Evolutionary conservation across 2,329 filamentous ascomycete genomes (phyloP).

Genomic region (Ophiostoma montium): DNA sequence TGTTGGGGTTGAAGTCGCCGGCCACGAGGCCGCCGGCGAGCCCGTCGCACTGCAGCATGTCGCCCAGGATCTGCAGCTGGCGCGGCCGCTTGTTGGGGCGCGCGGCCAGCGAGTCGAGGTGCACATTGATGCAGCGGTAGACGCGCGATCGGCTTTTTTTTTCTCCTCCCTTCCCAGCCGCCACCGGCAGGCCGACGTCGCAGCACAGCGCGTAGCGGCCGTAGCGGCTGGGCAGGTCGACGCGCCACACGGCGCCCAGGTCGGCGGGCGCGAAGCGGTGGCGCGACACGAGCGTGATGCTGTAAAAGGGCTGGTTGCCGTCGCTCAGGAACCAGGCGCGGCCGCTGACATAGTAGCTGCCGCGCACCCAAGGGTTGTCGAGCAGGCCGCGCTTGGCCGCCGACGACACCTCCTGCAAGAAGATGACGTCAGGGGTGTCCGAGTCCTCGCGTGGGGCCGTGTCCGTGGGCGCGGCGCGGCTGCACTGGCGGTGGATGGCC

Average conservation of each 20-base stretch:
- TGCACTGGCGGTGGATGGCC: conserved; percentile 9
- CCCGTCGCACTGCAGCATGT: conserved; percentile 14
- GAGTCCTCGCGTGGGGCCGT: not conserved
- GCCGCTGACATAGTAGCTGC: conserved; percentile 21
- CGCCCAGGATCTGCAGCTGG: conserved; percentile 18
- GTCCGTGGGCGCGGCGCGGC: not conserved
- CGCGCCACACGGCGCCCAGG: conserved; percentile 20
- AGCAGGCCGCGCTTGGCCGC: conserved; percentile 16
- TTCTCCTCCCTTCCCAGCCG: no score
- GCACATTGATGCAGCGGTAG: conserved; percentile 24
- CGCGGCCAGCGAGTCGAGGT: conserved; percentile 23
- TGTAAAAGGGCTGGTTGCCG: conserved; percentile 14
- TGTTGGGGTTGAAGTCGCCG: conserved; percentile 27
- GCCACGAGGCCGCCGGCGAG: conserved; percentile 21
- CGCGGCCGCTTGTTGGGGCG: conserved; percentile 18
- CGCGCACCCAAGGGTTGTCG: conserved; percentile 15
- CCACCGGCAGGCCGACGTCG: conserved; percentile 16
- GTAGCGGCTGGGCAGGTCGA: conserved; percentile 20
- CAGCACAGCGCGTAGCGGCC: conserved; percentile 23
- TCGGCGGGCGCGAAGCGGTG: conserved; percentile 15
- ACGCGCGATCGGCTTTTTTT: conserved; percentile 10
- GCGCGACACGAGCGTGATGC: conserved; percentile 19
- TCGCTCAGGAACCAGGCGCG: conserved; percentile 10
- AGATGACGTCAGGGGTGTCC: conserved; percentile 19
- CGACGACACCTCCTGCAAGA: conserved; percentile 24